Evolutionary conservation across 2,329 filamentous ascomycete genomes (phyloP).

Genomic region (Cephalotrichum gorgonifer): DNA sequence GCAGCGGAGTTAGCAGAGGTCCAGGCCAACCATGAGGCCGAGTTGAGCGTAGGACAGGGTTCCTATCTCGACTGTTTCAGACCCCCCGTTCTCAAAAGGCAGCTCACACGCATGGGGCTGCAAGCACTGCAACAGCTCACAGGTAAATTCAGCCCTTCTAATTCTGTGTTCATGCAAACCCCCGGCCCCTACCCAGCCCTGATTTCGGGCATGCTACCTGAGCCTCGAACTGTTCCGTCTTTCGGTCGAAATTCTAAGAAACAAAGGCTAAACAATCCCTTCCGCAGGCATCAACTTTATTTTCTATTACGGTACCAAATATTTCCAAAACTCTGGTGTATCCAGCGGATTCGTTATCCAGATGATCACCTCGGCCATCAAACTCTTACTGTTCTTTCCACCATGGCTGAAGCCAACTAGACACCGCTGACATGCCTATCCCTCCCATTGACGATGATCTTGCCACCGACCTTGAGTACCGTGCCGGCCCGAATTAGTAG

Average conservation of each 20-base stretch:
- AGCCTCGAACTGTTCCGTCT: too few relatives aligned
- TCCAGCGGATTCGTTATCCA: constrained; percentile 23
- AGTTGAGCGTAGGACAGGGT: constrained; percentile 35
- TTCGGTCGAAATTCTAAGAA: constrained; percentile 19
- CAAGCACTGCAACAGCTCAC: constrained; percentile 47
- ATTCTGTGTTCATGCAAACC: background rate
- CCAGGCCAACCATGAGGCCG: constrained; percentile 46
- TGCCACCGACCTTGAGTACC: too few relatives aligned
- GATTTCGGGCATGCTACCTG: too few relatives aligned
- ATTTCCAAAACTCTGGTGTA: constrained; percentile 27
- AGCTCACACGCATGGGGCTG: constrained; percentile 47
- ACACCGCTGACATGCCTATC: too few relatives aligned
- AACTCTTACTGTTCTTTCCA: constrained; percentile 25
- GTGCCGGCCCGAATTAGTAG: too few relatives aligned
- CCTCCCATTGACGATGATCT: too few relatives aligned
- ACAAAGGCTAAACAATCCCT: background rate
- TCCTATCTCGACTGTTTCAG: constrained; percentile 36
- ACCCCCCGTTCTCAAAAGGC: constrained; percentile 35
- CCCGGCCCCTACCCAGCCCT: background rate
- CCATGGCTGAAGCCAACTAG: too few relatives aligned
- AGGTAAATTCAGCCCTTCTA: background rate
- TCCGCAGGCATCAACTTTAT: constrained; percentile 15
- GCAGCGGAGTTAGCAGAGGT: constrained; percentile 49
- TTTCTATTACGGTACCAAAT: constrained; percentile 29
- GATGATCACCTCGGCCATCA: constrained; percentile 28